Evolutionary conservation across 176 grass and related monocot genomes (phyloP).

Genomic region (Rhipidocladum racemiflorum): DNA sequence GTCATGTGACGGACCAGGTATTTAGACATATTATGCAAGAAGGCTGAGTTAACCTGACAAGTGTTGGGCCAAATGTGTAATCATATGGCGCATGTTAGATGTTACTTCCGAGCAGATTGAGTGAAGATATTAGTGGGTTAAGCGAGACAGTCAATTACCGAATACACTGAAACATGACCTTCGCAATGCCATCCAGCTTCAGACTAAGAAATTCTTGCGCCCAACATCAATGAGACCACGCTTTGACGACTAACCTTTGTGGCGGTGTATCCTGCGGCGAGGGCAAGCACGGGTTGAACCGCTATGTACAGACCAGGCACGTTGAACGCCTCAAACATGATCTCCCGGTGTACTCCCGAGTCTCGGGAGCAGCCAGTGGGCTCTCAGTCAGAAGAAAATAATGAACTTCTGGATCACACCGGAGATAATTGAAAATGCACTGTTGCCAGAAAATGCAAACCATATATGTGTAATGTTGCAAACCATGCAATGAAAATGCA

Average conservation of each 20-base stretch:
- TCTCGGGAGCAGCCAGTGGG: conserved; percentile 82
- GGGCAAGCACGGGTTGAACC: conserved; percentile 86
- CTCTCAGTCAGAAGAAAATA: conserved; percentile 97
- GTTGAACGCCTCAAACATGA: too few species aligned
- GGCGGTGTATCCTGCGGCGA: conserved; percentile 93
- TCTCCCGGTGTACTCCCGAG: conserved; percentile 86
- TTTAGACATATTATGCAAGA: too few species aligned
- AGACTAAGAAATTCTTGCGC: background rate
- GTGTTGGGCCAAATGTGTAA: background rate
- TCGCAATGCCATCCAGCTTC: background rate
- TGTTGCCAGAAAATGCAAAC: too few species aligned
- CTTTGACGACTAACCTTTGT: conserved; percentile 63
- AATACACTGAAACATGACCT: background rate
- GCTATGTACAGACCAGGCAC: conserved; percentile 87
- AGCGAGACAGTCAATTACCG: too few species aligned
- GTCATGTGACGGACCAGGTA: background rate
- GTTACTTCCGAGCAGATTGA: background rate
- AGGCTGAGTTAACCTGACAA: background rate
- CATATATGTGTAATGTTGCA: too few species aligned
- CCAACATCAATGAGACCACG: background rate
- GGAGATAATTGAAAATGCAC: conserved; percentile 89
- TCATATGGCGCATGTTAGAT: background rate
- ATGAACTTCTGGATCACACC: conserved; percentile 91
- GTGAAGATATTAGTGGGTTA: background rate
- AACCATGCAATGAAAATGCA: too few species aligned